phyloP scores from a whole-genome alignment of 495 filamentous ascomycete species.

The Aspergillus baeticus region DNA sequence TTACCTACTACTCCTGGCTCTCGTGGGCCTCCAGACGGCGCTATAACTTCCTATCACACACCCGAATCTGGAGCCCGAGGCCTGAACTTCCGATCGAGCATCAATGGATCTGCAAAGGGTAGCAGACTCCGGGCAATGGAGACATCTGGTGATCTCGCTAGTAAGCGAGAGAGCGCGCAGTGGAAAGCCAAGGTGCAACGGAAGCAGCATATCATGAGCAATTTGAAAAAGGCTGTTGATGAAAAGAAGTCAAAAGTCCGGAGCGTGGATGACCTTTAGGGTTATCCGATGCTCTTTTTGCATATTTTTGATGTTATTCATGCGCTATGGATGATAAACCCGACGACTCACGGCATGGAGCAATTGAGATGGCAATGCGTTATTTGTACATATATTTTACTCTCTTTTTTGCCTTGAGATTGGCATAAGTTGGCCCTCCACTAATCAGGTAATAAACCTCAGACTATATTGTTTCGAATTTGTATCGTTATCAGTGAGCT shows the following conservation, averaged over 20 bases:
- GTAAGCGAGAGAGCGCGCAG: constrained; percentile 55
- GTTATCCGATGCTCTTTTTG: constrained; percentile 13
- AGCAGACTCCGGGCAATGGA: constrained; percentile 44
- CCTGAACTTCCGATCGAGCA: constrained; percentile 41
- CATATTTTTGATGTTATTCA: constrained; percentile 1
- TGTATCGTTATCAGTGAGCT: too few relatives aligned
- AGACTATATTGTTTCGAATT: neutral
- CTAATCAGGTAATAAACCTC: constrained; percentile 5
- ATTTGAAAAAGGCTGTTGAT: constrained; percentile 39
- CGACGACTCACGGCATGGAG: constrained; percentile 19
- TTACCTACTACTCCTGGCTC: constrained; percentile 42
- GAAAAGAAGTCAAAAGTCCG: constrained; percentile 38
- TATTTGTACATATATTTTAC: constrained; percentile 22
- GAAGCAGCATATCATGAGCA: constrained; percentile 52
- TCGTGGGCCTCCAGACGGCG: constrained; percentile 37
- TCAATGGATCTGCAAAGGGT: constrained; percentile 46
- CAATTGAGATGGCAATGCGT: constrained; percentile 10
- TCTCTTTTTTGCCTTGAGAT: constrained; percentile 7
- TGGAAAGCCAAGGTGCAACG: constrained; percentile 57
- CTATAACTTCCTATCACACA: constrained; percentile 51
- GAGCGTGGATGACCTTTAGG: constrained; percentile 35
- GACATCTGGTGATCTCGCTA: constrained; percentile 32
- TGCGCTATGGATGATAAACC: constrained; percentile 17
- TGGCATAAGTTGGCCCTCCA: neutral
- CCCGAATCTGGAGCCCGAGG: constrained; percentile 49